Conservation (phyloP, 1,284 basidiomycete species). For the Dichomitus squalens region DNA sequence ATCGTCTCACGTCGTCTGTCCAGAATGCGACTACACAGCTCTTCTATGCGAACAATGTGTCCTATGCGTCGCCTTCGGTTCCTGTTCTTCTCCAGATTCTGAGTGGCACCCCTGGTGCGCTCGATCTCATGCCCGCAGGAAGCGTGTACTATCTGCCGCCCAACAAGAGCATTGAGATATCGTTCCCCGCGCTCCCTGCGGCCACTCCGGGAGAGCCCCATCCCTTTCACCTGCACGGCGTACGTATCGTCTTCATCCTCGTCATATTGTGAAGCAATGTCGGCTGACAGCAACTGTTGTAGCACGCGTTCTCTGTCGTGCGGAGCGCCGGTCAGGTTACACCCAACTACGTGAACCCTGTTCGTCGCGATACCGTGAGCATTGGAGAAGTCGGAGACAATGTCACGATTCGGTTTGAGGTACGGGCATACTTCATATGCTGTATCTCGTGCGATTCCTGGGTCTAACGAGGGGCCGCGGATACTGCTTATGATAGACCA, state of each 20-base stretch:
- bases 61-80: conserved; percentile 30
- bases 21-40: conserved; percentile 25
- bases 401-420: conserved; percentile 33
- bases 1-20: not conserved
- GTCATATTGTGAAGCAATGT: not conserved
- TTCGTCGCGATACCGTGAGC: conserved; percentile 30
- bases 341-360: conserved; percentile 43
- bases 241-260: conserved; percentile 7
- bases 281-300: too few relatives aligned
- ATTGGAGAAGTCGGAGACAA: conserved; percentile 26
- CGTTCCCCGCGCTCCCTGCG: conserved; percentile 31
- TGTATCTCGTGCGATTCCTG: too few relatives aligned
- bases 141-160: conserved; percentile 32
- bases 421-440: too few relatives aligned
- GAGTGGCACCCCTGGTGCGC: conserved; percentile 32
- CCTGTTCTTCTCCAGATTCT: conserved; percentile 42
- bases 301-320: conserved; percentile 29
- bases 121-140: conserved; percentile 35
- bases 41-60: conserved; percentile 28
- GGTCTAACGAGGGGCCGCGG: too few relatives aligned
- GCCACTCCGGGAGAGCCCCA: conserved; percentile 34
- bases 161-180: conserved; percentile 39
- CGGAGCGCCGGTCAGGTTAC: conserved; percentile 20
- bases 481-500: conserved; percentile 12
- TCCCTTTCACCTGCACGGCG: conserved; percentile 45